Conservation (phyloP, 768 basidiomycete genomes). For the Paxillus rubicundulus region DNA sequence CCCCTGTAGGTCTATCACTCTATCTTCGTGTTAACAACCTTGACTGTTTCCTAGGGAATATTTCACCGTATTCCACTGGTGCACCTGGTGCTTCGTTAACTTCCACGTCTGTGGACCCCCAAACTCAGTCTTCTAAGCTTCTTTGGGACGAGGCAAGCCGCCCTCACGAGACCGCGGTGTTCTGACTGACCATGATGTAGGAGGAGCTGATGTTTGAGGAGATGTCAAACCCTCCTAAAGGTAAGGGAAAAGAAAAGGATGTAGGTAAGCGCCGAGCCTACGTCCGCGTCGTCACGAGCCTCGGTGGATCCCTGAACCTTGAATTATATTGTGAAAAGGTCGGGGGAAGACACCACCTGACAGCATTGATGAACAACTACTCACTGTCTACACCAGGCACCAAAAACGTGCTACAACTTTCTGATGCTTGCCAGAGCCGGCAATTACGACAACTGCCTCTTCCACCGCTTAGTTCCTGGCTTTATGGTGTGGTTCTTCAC, state of each 20-base stretch:
- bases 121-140: slow-evolving; percentile 63
- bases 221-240: slow-evolving; percentile 73
- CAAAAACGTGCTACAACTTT: slow-evolving; percentile 99
- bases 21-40: neutral
- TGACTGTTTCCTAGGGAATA: slow-evolving; percentile 59
- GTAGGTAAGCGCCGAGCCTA: slow-evolving; percentile 90
- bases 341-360: neutral
- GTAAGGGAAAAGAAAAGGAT: slow-evolving; percentile 92
- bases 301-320: slow-evolving; percentile 83
- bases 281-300: slow-evolving; percentile 90
- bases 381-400: slow-evolving; percentile 57
- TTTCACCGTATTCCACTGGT: slow-evolving; percentile 89
- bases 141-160: slow-evolving; percentile 84
- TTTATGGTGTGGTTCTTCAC: slow-evolving; percentile 70
- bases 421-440: slow-evolving; percentile 87
- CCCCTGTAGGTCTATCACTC: slow-evolving; percentile 53
- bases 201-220: slow-evolving; percentile 99
- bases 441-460: slow-evolving; percentile 86
- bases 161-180: neutral
- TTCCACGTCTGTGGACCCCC: slow-evolving; percentile 85
- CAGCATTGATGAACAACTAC: neutral
- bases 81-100: slow-evolving; percentile 91
- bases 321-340: slow-evolving; percentile 91
- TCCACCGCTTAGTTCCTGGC: slow-evolving; percentile 90
- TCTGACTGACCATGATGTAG: slow-evolving; percentile 31